Evolutionary conservation across 768 basidiomycete species (phyloP), one percentile per base, ranked within the genome.

Genomic region (Xerocomus potaroensis): DNA sequence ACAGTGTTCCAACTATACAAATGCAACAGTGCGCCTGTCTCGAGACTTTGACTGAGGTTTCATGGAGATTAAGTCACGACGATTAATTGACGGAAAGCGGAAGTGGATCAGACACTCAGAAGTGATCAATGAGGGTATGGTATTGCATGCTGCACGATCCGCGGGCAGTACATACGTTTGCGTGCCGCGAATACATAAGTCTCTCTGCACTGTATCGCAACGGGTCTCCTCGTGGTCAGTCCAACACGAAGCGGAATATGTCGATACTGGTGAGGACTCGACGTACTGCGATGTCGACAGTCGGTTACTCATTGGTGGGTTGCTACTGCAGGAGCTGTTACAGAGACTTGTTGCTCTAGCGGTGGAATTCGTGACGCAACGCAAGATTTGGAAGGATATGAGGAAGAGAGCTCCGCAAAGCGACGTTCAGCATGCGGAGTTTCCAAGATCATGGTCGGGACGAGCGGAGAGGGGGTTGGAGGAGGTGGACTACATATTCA

Each of bases 181-280:
- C 23, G 33, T 48, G 38, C 42, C 52, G 45, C 43, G 41, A 42
- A 60, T 60, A 64, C 60, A 56, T 54, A 63, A 58, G 47, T 53
- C 51, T 44, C 35, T 47, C 50, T 49, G 44, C 23, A 8, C 41
- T 44, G 61, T 41, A 48, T n/a, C 37, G 43, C 19, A 49, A 45
- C 39, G 27, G 36, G 43, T 27, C 39, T 48, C 56, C 58, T 58
- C 58, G 61, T 65, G 63, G 60, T 48, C 32, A 48, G 45, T 45
- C 32, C 54, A 56, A 54, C 50, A 46, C 53, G 55, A 53, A 58
- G 47, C 43, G 24, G 58, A 49, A 48, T 37, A 64, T 64, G 62
- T 39, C 62, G 24, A 58, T 64, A 51, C 48, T 65, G 61, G 62
- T 64, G 46, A 60, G 62, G 38, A 37, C 35, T 56, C 46, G 29